Base-by-base conservation (phyloP, 2,329 filamentous ascomycete genomes). In the Scedosporium aurantiacum region DNA sequence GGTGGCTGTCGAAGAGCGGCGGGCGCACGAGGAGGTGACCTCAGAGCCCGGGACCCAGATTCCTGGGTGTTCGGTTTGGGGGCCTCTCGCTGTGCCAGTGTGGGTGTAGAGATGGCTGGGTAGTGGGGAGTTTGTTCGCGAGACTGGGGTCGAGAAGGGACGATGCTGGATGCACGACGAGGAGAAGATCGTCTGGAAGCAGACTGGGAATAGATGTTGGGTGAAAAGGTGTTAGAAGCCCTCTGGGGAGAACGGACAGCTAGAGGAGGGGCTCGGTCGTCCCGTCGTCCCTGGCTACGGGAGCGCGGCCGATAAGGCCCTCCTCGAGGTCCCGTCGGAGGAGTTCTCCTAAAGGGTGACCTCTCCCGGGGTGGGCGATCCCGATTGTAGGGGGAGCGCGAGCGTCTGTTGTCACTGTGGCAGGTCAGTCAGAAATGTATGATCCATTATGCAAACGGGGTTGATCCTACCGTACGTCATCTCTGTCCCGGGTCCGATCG, bases 11-110 rank as follows among this genome's bases (percentile, higher is more conserved):
- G 75, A 18, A 82, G 70, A 14, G 80, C 80, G 12, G 81, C 80
- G 28, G 82, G 82, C 0, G 80, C 82, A 59, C 80, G 78, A 2
- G 82, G 82, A 12, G 82, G 82, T 18, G 81, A 82, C 64, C 74
- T 73, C 14, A 69, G 65, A 14, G 69, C 64, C 32, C 68, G 64
- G 4, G 67, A 64, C 8, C 68, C 68, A 50, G 68, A 63, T 28
- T 69, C 74, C 61, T 66, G 70, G 41, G 63, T 69, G 28, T 62
- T 66, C 55, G 66, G 66, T 43, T 66, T 71, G 54, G 66, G 65
- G 5, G 18, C 58, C 56, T 41, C 58, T 56, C 60, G 56, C 45
- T 2, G 23, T n/a, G 45, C 47, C 14, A 60, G 60, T 21, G 52
- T 57, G 40, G 58, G 28, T 21, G 47, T 57, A 7, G 28, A n/a